A percentile compares a stretch with the other conserved stretches of the same genome.
These are phyloP conservation scores for Coprinopsis sp. DNA, from an alignment of 768 basidiomycete species.

Conservation along the genomic window DNA sequence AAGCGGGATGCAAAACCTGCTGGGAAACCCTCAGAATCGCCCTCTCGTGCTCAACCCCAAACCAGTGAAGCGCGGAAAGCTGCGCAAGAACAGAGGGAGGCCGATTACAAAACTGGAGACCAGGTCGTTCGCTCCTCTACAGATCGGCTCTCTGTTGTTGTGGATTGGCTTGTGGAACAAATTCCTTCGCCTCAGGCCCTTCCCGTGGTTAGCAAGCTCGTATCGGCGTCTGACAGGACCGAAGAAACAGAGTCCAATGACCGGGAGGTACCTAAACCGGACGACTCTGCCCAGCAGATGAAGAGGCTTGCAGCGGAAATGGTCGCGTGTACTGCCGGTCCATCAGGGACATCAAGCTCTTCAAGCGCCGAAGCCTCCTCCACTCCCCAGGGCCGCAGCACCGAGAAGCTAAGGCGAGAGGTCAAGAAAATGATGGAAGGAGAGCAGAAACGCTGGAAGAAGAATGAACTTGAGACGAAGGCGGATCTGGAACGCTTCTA, in stretches of 20 bases:
- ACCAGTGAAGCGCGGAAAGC: conserved; percentile 10
- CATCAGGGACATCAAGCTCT: not conserved
- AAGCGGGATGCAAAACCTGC: conserved; percentile 37
- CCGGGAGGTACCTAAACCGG: not conserved
- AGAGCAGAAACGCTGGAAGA: conserved; percentile 24
- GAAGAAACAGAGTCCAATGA: not conserved
- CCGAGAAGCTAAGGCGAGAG: conserved; percentile 9
- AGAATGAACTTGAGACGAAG: conserved; percentile 56
- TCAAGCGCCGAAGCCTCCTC: not conserved
- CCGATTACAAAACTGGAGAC: conserved; percentile 34
- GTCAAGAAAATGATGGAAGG: conserved; percentile 23
- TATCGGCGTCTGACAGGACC: conserved; percentile 11
- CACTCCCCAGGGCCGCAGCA: not conserved
- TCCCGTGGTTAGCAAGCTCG: conserved; percentile 5
- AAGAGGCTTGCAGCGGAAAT: not conserved
- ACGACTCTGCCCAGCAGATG: not conserved
- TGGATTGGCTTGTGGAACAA: conserved; percentile 78
- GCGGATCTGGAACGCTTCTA: conserved; percentile 87
- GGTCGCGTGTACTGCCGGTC: not conserved
- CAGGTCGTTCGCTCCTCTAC: conserved; percentile 62
- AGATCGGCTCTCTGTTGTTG: conserved; percentile 66
- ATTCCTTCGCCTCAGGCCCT: conserved; percentile 40
- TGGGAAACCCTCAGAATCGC: not conserved
- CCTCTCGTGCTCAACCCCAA: not conserved
- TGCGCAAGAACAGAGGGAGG: conserved; percentile 17